Percentiles rank a stretch among this genome's conserved stretches.
Conservation (phyloP, 345 rosid species). For the Gossypium stocksii region DNA sequence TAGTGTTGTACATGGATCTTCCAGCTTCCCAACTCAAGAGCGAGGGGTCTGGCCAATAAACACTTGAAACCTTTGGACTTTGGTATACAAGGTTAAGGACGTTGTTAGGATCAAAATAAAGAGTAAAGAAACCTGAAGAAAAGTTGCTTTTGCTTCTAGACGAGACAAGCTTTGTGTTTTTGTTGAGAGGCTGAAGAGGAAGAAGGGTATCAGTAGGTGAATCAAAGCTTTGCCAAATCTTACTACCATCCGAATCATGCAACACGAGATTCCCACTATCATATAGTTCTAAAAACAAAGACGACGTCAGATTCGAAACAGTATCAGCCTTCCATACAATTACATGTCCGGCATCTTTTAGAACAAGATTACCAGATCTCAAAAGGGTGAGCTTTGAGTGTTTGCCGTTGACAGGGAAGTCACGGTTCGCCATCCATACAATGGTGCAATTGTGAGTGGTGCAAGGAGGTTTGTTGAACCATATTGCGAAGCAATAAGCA, state of each 20-base stretch:
- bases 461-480: background rate
- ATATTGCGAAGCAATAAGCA: too few species aligned
- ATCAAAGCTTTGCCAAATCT: slow-evolving; percentile 13
- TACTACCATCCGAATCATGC: background rate
- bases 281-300: background rate
- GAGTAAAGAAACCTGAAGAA: slow-evolving; percentile 24
- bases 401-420: slow-evolving; percentile 36
- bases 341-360: slow-evolving; percentile 11
- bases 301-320: background rate
- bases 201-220: slow-evolving; percentile 40
- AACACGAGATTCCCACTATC: slow-evolving; percentile 22
- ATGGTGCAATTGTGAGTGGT: background rate
- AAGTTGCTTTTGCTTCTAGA: slow-evolving; percentile 27
- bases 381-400: slow-evolving; percentile 28
- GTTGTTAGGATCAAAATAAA: slow-evolving; percentile 24
- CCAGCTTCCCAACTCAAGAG: background rate
- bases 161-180: slow-evolving; percentile 24
- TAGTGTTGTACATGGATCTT: slow-evolving; percentile 20
- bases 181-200: slow-evolving; percentile 30
- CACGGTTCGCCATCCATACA: slow-evolving; percentile 47
- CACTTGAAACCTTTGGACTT: slow-evolving; percentile 22
- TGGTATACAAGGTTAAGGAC: slow-evolving; percentile 24
- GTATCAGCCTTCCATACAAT: slow-evolving; percentile 17
- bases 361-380: slow-evolving; percentile 11
- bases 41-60: slow-evolving; percentile 28